phyloP scores from a whole-genome alignment of 2,329 filamentous ascomycete species.

The Pochonia chlamydosporia region DNA sequence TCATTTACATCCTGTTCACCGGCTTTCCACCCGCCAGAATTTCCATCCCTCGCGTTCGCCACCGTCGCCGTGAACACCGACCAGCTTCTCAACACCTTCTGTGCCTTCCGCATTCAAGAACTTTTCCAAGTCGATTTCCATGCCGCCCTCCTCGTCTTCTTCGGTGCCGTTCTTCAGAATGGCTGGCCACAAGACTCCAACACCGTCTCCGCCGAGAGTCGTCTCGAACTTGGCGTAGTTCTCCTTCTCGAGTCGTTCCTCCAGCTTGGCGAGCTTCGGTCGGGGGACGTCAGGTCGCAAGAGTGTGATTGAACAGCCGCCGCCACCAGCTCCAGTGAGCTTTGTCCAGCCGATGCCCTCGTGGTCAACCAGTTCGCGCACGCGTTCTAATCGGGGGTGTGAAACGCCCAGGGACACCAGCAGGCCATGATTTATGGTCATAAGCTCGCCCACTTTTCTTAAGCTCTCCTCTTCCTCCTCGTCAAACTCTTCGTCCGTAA shows the following conservation, averaged over 20 bases:
- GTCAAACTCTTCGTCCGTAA: constrained; percentile 61
- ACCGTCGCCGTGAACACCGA: constrained; percentile 66
- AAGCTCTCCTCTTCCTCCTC: constrained; percentile 57
- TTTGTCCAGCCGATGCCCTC: constrained; percentile 94
- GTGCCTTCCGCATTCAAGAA: constrained; percentile 78
- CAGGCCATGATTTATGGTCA: constrained; percentile 90
- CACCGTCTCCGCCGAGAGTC: constrained; percentile 85
- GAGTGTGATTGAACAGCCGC: constrained; percentile 90
- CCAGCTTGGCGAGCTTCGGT: constrained; percentile 55
- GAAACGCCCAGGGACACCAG: constrained; percentile 89
- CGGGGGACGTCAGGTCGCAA: constrained; percentile 60
- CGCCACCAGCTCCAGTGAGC: constrained; percentile 89
- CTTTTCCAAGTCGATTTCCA: constrained; percentile 84
- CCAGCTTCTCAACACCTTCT: constrained; percentile 79
- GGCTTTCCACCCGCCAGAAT: constrained; percentile 67
- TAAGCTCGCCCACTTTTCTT: constrained; percentile 75
- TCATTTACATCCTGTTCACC: constrained; percentile 12
- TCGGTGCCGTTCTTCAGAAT: constrained; percentile 80
- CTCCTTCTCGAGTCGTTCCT: constrained; percentile 59
- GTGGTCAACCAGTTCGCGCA: constrained; percentile 86
- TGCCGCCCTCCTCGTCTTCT: constrained; percentile 71
- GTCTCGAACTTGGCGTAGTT: constrained; percentile 84
- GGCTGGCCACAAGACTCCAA: constrained; percentile 91
- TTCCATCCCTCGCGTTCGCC: constrained; percentile 78
- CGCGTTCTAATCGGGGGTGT: constrained; percentile 84